Base-by-base conservation (phyloP, 2,329 filamentous ascomycete genomes). In the Ramularia endophylla region DNA sequence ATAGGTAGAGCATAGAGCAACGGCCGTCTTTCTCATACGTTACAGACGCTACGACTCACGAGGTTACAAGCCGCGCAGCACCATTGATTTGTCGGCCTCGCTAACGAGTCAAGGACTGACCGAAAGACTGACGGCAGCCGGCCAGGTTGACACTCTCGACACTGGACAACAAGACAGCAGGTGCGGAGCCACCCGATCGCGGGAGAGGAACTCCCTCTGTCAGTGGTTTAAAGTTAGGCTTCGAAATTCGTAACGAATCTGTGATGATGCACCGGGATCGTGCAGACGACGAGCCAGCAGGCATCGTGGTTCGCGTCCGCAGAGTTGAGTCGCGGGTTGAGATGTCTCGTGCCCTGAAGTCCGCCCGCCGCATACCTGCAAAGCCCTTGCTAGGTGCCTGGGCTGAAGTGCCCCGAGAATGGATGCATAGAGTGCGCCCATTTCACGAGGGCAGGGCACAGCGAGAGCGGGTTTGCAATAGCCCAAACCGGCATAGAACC, bases 171-270 rank as follows among this genome's bases (percentile, higher is more conserved):
- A n/a, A n/a, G n/a, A n/a, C n/a, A n/a, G n/a, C n/a, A 11, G 22
- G 11, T 25, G 22, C 22, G 35, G 27, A 40, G 30, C 22, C 19
- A 19, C 16, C 16, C 29, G 5, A 30, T 27, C 12, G 20, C 30
- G 19, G 31, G 27, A 27, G 13, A 13, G 27, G 19, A 17, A n/a
- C 36, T 30, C 32, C 20, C 13, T 25, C 44, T 50, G 44, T 50
- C 47, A 50, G 47, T 27, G 41, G 25, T 17, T 40, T 50, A 48
- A 50, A 45, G 47, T 48, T 48, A 37, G 41, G 36, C 44, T 43
- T 28, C 35, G 35, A 31, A 36, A 41, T 43, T 40, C 36, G 44
- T 37, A 25, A 6, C 22, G 22, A 25, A 25, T 25, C 41, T 39
- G 42, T 32, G 38, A 41, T 38, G 33, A 34, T 25, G 25, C n/a